Base-by-base conservation (phyloP, 305 asterid genomes). In the Euphrasia arctica region DNA sequence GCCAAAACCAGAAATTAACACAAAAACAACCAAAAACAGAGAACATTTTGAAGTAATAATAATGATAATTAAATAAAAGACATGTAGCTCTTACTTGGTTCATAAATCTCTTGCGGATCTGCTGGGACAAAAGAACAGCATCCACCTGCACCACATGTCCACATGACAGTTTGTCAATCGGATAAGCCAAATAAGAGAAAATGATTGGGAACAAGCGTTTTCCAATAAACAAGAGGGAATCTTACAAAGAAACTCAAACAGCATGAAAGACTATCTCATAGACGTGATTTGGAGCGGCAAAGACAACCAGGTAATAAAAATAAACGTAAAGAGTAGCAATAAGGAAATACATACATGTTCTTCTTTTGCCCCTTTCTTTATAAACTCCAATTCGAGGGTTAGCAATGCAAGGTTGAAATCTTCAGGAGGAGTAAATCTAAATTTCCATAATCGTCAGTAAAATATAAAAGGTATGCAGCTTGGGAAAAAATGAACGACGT, bases 311-410 rank as follows among this genome's bases (percentile, higher is more conserved):
- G 0, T 7, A 8, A 8, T 39, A 39, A 8, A 3, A 54, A 41
- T 51, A 41, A 64, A 50, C 67, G 36, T n/a, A 63, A 36, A 55
- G 48, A 32, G 62, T 42, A 65, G 15, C 60, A 8, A 68, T 12
- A 54, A 45, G 63, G 64, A 68, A 67, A 28, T 43, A 71, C 39
- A 71, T 69, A 93, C 99, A 77, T 81, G 91, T 70, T 90, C 99
- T 0, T 94, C 99, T 82, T 74, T 94, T 42, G 95, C 74, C 64
- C 90, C 96, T 72, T 81, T 94, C 85, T 87, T 90, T 64, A 94
- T 90, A 76, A 90, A 94, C 86, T 94, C 99, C 88, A 94, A 83
- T 70, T 94, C 99, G 13, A 94, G 81, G 29, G 88, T 85, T 50
- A 94, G 85, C 83, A 94, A 70, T 15, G 97, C 91, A 52, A 88